Percentiles rank a stretch among this genome's conserved stretches.
phyloP scores from a whole-genome alignment of 2,329 filamentous ascomycete species.

The Keithomyces neogunnii region DNA sequence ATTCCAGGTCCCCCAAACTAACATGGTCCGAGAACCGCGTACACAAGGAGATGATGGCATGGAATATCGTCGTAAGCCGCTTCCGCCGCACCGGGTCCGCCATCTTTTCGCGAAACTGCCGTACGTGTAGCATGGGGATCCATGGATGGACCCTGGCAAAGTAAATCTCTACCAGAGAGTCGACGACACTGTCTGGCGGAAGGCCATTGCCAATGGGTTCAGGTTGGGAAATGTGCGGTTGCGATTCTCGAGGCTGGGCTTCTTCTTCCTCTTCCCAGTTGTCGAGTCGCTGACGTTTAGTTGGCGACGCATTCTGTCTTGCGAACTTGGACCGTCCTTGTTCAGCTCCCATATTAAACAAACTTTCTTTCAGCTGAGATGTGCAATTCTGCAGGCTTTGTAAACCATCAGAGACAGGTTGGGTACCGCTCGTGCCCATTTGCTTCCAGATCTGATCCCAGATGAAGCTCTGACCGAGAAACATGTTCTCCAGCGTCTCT shows the following conservation, averaged over 20 bases:
- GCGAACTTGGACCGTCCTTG: too few relatives aligned
- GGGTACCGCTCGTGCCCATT: too few relatives aligned
- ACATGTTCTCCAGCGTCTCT: constrained; percentile 26
- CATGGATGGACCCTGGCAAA: background rate
- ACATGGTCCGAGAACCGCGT: background rate
- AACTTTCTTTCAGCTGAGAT: background rate
- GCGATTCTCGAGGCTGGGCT: too few relatives aligned
- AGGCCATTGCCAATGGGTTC: background rate
- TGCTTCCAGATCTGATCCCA: constrained; percentile 22
- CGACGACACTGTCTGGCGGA: background rate
- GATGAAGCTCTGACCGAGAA: constrained; percentile 26
- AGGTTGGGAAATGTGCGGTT: too few relatives aligned
- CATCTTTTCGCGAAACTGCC: constrained; percentile 3
- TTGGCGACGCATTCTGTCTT: too few relatives aligned
- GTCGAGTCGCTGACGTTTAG: too few relatives aligned
- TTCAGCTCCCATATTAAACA: background rate
- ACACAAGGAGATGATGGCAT: constrained; percentile 6
- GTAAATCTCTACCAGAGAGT: background rate
- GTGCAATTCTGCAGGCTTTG: too few relatives aligned
- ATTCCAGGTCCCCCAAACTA: background rate
- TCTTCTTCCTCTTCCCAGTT: too few relatives aligned
- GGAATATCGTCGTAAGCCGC: constrained; percentile 1
- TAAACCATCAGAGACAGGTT: too few relatives aligned
- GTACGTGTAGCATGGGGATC: constrained; percentile 6
- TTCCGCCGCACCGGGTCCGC: background rate